Conservation (phyloP, 805 yeast species). For the Nematodospora valgi region DNA sequence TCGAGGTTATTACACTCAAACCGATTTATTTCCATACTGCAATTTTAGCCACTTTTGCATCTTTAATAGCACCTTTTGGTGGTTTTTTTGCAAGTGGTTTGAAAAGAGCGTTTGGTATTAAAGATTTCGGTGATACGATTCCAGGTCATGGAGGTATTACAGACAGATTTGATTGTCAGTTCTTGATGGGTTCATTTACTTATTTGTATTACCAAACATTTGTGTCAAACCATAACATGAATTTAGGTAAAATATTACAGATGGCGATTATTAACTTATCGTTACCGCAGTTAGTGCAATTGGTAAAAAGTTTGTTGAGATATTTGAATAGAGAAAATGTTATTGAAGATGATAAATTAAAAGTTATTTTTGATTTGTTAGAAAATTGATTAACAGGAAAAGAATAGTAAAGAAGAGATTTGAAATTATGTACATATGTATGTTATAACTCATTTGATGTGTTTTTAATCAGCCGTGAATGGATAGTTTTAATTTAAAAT, state of each 20-base stretch:
- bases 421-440: no score
- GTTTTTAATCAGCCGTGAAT: no score
- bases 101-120: constrained; percentile 92
- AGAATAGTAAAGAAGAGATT: no score
- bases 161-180: constrained; percentile 97
- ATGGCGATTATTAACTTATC: constrained; percentile 68
- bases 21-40: constrained; percentile 91
- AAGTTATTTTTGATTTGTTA: constrained; percentile 27
- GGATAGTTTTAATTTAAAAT: no score
- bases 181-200: constrained; percentile 93
- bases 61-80: constrained; percentile 96
- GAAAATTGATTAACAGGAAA: constrained; percentile 16
- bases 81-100: constrained; percentile 98
- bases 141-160: constrained; percentile 99
- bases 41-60: constrained; percentile 88
- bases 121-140: constrained; percentile 96
- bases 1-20: constrained; percentile 57
- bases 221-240: constrained; percentile 66
- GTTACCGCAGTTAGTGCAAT: constrained; percentile 58
- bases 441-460: no score
- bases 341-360: constrained; percentile 26
- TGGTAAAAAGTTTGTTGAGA: constrained; percentile 56
- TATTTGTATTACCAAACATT: constrained; percentile 92
- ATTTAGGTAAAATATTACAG: constrained; percentile 74
- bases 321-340: constrained; percentile 42